Evolutionary conservation across 257 asterid genomes (phyloP).

Genomic region (Jasminum sambac): DNA sequence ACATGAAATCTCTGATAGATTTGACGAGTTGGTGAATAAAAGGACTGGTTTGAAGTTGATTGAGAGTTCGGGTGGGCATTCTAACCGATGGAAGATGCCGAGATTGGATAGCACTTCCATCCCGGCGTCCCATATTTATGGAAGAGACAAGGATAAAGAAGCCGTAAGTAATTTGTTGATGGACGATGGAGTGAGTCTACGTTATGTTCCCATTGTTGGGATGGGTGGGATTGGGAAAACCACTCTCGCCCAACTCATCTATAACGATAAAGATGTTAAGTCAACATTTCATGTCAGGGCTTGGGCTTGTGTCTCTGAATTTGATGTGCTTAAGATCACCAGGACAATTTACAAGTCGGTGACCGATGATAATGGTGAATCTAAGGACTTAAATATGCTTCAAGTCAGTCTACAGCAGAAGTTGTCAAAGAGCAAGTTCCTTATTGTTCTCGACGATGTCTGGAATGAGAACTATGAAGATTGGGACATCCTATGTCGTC

Average conservation of each 20-base stretch:
- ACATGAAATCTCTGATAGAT: conserved; percentile 34
- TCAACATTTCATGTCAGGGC: conserved; percentile 37
- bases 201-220: conserved; percentile 69
- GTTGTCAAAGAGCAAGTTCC: conserved; percentile 43
- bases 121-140: conserved; percentile 53
- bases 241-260: conserved; percentile 55
- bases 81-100: conserved; percentile 17
- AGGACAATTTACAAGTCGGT: conserved; percentile 37
- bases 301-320: conserved; percentile 59
- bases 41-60: conserved; percentile 41
- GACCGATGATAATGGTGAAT: conserved; percentile 16
- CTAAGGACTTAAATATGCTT: conserved; percentile 44
- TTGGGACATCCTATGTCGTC: conserved; percentile 43
- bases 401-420: conserved; percentile 45
- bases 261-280: conserved; percentile 38
- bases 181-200: conserved; percentile 26
- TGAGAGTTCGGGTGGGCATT: conserved; percentile 27
- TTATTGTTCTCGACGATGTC: conserved; percentile 60
- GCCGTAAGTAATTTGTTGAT: conserved; percentile 43
- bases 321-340: conserved; percentile 46
- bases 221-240: conserved; percentile 73
- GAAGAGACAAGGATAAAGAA: conserved; percentile 56
- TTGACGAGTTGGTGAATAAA: conserved; percentile 36
- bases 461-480: conserved; percentile 44
- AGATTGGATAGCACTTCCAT: conserved; percentile 56